These are phyloP conservation scores for Ophidiomyces ophidiicola DNA, from an alignment of 2,329 filamentous ascomycete species.

Conservation along the genomic window DNA sequence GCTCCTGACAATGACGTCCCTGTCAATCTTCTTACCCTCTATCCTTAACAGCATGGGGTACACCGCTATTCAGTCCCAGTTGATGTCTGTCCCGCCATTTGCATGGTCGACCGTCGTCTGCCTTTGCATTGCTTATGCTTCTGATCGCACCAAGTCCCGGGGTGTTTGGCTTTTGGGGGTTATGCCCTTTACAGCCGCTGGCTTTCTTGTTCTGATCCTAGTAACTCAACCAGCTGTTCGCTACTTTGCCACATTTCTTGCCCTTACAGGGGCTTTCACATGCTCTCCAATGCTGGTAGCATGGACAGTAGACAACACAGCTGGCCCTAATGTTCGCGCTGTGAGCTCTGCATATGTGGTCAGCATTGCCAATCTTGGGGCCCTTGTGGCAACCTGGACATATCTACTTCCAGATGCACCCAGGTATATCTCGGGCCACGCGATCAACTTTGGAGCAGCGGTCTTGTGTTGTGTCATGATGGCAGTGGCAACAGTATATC, in stretches of 20 bases:
- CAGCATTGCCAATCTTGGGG: constrained; percentile 38
- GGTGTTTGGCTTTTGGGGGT: constrained; percentile 7
- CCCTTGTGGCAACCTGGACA: constrained; percentile 10
- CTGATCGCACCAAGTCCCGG: constrained; percentile 9
- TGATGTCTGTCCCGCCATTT: constrained; percentile 10
- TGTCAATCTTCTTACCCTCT: constrained; percentile 12
- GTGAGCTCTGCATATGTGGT: constrained; percentile 49
- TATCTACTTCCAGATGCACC: constrained; percentile 9
- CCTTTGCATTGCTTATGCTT: constrained; percentile 6
- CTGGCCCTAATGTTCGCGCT: constrained; percentile 39
- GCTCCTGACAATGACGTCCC: constrained; percentile 5
- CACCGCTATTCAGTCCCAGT: constrained; percentile 2
- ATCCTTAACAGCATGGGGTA: constrained; percentile 11
- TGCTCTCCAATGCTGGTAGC: constrained; percentile 29
- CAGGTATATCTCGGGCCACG: constrained; percentile 18
- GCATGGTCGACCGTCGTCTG: constrained; percentile 10
- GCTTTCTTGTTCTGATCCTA: constrained; percentile 26
- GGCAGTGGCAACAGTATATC: constrained; percentile 3
- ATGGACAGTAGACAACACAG: constrained; percentile 44
- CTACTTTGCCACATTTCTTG: constrained; percentile 31
- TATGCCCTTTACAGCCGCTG: constrained; percentile 9
- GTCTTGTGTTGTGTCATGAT: constrained; percentile 19
- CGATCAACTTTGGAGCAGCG: constrained; percentile 20
- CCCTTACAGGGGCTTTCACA: constrained; percentile 28
- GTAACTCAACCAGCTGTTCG: constrained; percentile 20